Evolutionary conservation across 805 yeast species (phyloP).

Genomic region (Ogataea ganodermae): DNA sequence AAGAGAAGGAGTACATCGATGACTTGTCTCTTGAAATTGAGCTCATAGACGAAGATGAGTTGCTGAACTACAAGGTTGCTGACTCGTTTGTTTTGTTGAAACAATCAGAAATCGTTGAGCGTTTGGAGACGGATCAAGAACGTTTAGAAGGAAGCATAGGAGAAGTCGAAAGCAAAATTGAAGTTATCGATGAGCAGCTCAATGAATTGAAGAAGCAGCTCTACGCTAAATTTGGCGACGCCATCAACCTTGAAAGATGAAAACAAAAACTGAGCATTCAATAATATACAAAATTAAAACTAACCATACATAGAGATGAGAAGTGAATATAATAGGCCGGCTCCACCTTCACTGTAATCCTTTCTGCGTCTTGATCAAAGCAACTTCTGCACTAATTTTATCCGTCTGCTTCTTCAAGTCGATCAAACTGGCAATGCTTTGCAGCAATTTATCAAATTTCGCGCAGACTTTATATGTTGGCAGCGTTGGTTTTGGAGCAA

Average conservation of each 20-base stretch:
- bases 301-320: slow-evolving; percentile 5
- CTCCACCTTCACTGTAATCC: slow-evolving; percentile 23
- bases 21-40: slow-evolving; percentile 86
- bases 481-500: slow-evolving; percentile 83
- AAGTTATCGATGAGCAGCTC: slow-evolving; percentile 55
- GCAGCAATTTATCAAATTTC: slow-evolving; percentile 73
- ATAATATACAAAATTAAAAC: slow-evolving; percentile 6
- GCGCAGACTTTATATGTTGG: slow-evolving; percentile 79
- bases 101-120: slow-evolving; percentile 65
- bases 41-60: slow-evolving; percentile 75
- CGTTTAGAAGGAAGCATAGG: slow-evolving; percentile 52
- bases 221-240: slow-evolving; percentile 86
- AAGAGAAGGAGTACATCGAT: slow-evolving; percentile 85
- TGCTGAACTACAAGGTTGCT: slow-evolving; percentile 77
- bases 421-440: slow-evolving; percentile 66
- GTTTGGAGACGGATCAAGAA: slow-evolving; percentile 64
- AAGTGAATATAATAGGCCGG: slow-evolving; percentile 1
- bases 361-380: slow-evolving; percentile 43
- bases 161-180: slow-evolving; percentile 47
- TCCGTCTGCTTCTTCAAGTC: slow-evolving; percentile 88
- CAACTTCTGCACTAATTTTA: slow-evolving; percentile 78
- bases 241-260: slow-evolving; percentile 77
- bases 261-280: neutral
- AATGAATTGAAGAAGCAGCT: slow-evolving; percentile 65
- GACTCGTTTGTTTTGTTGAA: slow-evolving; percentile 73